Evolutionary conservation across 495 filamentous ascomycete species (phyloP), one percentile per base, ranked within the genome.

Genomic region (Daldinia decipiens): DNA sequence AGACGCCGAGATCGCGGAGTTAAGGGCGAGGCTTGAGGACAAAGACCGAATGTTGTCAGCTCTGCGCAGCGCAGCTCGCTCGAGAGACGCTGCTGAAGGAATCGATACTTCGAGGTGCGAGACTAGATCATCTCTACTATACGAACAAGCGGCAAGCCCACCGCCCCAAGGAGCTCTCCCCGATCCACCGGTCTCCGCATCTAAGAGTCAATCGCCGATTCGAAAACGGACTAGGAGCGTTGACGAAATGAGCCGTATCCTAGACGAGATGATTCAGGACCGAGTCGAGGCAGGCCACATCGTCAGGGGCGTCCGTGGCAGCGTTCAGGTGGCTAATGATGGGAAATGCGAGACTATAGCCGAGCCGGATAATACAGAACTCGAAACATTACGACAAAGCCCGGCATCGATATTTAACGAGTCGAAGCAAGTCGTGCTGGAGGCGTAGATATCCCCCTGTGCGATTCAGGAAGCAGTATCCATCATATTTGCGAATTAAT

Each of bases 231-330:
- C 86, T 29, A 90, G 87, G 82, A 91, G 91, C 64, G 89, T 94
- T 51, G 92, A 95, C 69, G 93, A 97, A 78, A 92, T 97, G 86
- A 95, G 91, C 59, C 86, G 88, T 52, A 93, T 97, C 80, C 86
- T 97, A 32, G 93, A 97, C 69, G 92, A 95, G 78, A 97, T 97
- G 94, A 95, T 97, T 65, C 91, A 93, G 77, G 90, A 93, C 74
- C 88, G 91, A 21, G 91, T 94, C 56, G 91, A 93, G 68, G 84
- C 83, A 31, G 91, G 90, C 15, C 85, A 89, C 53, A 71, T 90
- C 45, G 81, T 90, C 29, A 86, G 89, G 60, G 84, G 87, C 47
- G 78, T 79, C 34, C 82, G 87, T 55, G 88, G 88, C 13, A 86
- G 85, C 63, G 81, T 89, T 38, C 80, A 82, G 29, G 60, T 88